These are phyloP conservation scores for Eimeria acervulina DNA, from an alignment of 169 alveolate genomes.

Conservation along the genomic window DNA sequence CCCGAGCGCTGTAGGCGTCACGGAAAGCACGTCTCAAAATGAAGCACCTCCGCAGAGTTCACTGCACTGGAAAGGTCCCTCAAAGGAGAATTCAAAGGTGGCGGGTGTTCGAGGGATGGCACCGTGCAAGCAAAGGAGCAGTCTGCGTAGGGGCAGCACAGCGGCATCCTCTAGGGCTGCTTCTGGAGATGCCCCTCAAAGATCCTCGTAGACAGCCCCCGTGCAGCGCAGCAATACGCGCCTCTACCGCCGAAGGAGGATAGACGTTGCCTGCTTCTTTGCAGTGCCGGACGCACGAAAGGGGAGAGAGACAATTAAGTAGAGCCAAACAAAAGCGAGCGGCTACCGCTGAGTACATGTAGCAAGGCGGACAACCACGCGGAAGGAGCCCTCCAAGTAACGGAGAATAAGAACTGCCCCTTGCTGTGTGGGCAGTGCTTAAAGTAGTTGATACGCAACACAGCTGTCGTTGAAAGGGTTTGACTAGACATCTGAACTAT, in stretches of 20 bases:
- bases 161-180: background rate
- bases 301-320: background rate
- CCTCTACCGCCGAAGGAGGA: background rate
- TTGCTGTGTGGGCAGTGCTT: background rate
- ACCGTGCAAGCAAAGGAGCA: background rate
- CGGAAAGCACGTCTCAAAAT: background rate
- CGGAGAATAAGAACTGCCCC: background rate
- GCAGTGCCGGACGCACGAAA: background rate
- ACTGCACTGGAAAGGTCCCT: background rate
- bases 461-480: background rate
- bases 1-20: background rate
- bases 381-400: background rate
- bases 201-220: background rate
- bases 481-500: background rate
- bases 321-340: background rate
- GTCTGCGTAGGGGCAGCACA: background rate
- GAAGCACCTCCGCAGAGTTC: background rate
- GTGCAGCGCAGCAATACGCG: background rate
- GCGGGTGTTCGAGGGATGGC: background rate
- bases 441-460: background rate
- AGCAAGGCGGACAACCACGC: background rate
- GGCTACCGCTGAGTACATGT: background rate
- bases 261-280: background rate
- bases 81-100: background rate
- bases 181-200: constrained; percentile 7